A percentile compares a stretch with the other conserved stretches of the same genome.
These are phyloP conservation scores for Tremella mesenterica DNA, from an alignment of 768 basidiomycete genomes.

Conservation along the genomic window DNA sequence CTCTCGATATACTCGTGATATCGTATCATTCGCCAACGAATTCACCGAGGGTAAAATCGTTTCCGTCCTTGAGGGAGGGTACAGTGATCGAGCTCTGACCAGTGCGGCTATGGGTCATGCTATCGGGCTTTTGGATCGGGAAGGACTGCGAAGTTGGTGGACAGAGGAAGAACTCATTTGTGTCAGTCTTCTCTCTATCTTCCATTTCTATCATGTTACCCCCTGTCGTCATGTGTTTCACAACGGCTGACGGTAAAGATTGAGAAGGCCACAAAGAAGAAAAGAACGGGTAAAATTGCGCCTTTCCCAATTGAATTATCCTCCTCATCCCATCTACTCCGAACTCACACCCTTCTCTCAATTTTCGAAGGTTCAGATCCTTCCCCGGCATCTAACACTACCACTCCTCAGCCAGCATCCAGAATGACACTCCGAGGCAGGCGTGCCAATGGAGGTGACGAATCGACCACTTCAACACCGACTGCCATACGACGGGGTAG, in stretches of 20 bases:
- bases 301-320: conserved; percentile 28
- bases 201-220: background rate
- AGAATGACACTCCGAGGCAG: conserved; percentile 34
- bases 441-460: conserved; percentile 5
- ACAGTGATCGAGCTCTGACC: conserved; percentile 77
- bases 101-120: conserved; percentile 79
- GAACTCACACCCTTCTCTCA: conserved; percentile 27
- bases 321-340: conserved; percentile 13
- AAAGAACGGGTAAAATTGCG: conserved; percentile 32
- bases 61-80: conserved; percentile 90
- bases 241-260: conserved; percentile 22
- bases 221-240: background rate
- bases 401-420: conserved; percentile 14
- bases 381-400: conserved; percentile 5
- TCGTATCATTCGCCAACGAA: conserved; percentile 55
- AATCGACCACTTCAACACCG: conserved; percentile 12
- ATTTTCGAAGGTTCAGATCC: conserved; percentile 20
- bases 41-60: conserved; percentile 64
- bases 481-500: conserved; percentile 7
- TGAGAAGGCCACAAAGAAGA: conserved; percentile 38
- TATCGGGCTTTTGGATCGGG: conserved; percentile 51
- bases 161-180: conserved; percentile 22
- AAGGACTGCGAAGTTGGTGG: conserved; percentile 29
- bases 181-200: conserved; percentile 12
- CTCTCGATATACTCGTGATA: conserved; percentile 68